A percentile compares a stretch with the other conserved stretches of the same genome.
Evolutionary conservation across 768 basidiomycete species (phyloP).

Genomic region (Psilocybe tampanensis): DNA sequence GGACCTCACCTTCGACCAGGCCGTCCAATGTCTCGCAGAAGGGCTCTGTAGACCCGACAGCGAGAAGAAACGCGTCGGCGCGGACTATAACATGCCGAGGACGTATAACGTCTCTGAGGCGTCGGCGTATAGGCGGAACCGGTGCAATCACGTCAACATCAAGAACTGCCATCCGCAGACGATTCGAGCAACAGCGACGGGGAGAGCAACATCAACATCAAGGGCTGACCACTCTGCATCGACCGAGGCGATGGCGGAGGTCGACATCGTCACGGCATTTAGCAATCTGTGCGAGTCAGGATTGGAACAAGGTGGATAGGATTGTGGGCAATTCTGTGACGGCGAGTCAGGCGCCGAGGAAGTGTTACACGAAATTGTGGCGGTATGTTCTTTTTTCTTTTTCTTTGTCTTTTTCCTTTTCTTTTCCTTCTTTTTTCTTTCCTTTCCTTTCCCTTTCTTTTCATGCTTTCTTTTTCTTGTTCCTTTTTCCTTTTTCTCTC

Average conservation of each 20-base stretch:
- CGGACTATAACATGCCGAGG: background rate
- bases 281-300: constrained; percentile 93
- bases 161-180: background rate
- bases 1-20: constrained; percentile 78
- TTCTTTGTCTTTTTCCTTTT: no score
- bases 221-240: constrained; percentile 94
- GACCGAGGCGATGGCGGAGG: constrained; percentile 85
- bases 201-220: constrained; percentile 94
- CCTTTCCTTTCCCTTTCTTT: no score
- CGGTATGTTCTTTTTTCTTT: no score
- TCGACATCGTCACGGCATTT: constrained; percentile 96
- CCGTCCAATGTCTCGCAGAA: constrained; percentile 79
- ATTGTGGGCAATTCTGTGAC: constrained; percentile 97
- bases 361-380: constrained; percentile 94
- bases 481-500: constrained; percentile 49
- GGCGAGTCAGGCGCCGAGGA: constrained; percentile 91
- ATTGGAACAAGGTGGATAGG: constrained; percentile 87
- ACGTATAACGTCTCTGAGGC: background rate
- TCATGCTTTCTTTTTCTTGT: constrained; percentile 86
- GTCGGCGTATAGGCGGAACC: no score
- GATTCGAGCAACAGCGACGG: constrained; percentile 8
- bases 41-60: constrained; percentile 74
- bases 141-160: no score
- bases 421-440: no score
- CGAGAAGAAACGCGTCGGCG: constrained; percentile 68